These are phyloP conservation scores for Patellifolia procumbens DNA, from an alignment of 179 eudicot species.

Conservation along the genomic window DNA sequence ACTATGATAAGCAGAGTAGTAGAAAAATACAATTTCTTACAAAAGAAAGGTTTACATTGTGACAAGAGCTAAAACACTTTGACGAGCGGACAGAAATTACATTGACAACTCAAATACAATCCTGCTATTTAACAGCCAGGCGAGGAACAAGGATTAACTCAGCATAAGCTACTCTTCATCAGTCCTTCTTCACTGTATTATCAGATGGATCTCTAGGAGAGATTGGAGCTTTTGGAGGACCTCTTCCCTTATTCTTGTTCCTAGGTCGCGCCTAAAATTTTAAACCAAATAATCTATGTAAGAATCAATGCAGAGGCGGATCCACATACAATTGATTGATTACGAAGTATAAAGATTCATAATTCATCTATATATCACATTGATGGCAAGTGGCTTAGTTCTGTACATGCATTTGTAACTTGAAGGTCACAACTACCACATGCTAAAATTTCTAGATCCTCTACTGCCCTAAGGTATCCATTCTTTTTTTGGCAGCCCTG, in stretches of 20 bases:
- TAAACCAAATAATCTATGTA: neutral
- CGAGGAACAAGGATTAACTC: conserved; percentile 22
- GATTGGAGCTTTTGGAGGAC: conserved; percentile 51
- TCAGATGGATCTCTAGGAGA: conserved; percentile 46
- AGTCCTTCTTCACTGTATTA: conserved; percentile 18
- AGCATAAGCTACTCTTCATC: conserved; percentile 33
- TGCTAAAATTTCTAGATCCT: no score
- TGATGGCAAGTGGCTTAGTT: no score
- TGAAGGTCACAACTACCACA: no score
- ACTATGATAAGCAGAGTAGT: neutral
- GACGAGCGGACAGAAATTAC: conserved; percentile 8
- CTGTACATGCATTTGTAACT: no score
- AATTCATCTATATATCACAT: no score
- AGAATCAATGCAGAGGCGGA: no score
- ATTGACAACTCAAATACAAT: conserved; percentile 17
- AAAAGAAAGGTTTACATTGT: conserved; percentile 21
- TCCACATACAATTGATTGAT: no score
- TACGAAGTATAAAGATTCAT: no score
- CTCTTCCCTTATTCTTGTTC: conserved; percentile 65
- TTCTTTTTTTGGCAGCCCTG: no score
- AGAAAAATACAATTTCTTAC: conserved; percentile 10
- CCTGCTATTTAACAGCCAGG: conserved; percentile 7
- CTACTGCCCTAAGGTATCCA: no score
- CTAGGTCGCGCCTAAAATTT: conserved; percentile 56
- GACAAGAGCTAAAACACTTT: conserved; percentile 1